Evolutionary conservation across 2,329 filamentous ascomycete species (phyloP), one percentile per base, ranked within the genome.

Genomic region (Helotiales sp.): DNA sequence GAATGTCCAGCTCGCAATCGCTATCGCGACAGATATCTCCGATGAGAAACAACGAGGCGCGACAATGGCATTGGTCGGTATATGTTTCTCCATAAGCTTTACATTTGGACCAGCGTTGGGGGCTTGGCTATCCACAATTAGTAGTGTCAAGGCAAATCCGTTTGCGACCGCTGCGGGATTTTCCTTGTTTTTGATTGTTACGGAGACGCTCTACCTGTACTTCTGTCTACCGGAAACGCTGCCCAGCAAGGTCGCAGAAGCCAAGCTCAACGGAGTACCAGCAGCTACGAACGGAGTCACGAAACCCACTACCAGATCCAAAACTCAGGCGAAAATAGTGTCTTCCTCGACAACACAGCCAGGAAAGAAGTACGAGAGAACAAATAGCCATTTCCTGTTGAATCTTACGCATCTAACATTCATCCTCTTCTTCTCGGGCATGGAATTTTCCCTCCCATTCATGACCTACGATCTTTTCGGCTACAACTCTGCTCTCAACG

Each of bases 361-460:
- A 19, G 61, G 34, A 61, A 64, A 55, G 33, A 70, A 58, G 57
- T 55, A 56, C 7, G 60, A 65, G 17, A 69, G 57, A 57, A 96
- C 91, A 2, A 98, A 98, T 75, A 91, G 89, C 3, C 91, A 95
- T 65, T 76, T 84, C 29, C 72, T 96, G 12, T 85, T 99, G 47
- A 97, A 97, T 71, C 76, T 88, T 1, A 87, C 91, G 0, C 95
- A 99, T 74, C 89, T 98, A 69, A 77, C 88, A 47, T 99, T 99
- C 74, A 86, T 99, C 59, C 85, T 99, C 12, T 96, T 96, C 75
- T 99, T 99, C 76, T 96, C 91, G 2, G 95, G 95, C 60, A 93
- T 99, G 89, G 95, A 99, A 72, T 98, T 96, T 74, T 96, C 92
- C 0, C 82, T 99, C 2, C 93, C 95, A 0, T 99, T 99, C 73